Evolutionary conservation across 768 basidiomycete genomes (phyloP).

Genomic region (Trichaptum fuscoviolaceum): DNA sequence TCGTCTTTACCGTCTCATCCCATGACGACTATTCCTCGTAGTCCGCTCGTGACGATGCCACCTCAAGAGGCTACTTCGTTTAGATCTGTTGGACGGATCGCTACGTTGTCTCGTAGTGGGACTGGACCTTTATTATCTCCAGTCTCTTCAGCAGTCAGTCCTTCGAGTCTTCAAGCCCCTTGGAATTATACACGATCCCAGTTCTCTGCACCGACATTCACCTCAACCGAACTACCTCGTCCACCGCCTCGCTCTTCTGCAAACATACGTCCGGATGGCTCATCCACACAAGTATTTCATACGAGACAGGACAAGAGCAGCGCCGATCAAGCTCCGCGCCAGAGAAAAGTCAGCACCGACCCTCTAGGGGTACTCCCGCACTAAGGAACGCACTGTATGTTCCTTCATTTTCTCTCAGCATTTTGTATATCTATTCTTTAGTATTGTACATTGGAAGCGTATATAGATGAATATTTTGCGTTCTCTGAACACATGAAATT

Average conservation of each 20-base stretch:
- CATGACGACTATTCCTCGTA: not conserved
- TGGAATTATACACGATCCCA: constrained; percentile 55
- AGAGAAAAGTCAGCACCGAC: not conserved
- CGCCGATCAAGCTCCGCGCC: not conserved
- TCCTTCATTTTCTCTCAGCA: not conserved
- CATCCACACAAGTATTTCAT: constrained; percentile 20
- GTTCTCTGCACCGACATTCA: constrained; percentile 32
- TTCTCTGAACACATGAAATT: not conserved
- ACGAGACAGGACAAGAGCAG: constrained; percentile 1
- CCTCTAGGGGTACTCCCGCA: not conserved
- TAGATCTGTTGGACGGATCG: constrained; percentile 32
- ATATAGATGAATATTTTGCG: not conserved
- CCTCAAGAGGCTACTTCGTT: constrained; percentile 29
- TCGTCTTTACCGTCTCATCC: not conserved
- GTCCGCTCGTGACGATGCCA: constrained; percentile 15
- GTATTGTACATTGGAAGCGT: not conserved
- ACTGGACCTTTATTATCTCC: constrained; percentile 14
- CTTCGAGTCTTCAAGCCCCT: constrained; percentile 34
- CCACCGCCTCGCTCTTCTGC: constrained; percentile 45
- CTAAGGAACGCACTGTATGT: not conserved
- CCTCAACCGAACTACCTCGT: constrained; percentile 43
- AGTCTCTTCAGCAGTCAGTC: constrained; percentile 13
- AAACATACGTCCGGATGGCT: constrained; percentile 16
- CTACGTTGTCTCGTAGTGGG: constrained; percentile 25
- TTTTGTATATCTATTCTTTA: not conserved